These are phyloP conservation scores for Skeletonema menzelii DNA, from an alignment of 108 stramenopile genomes.

Conservation along the genomic window DNA sequence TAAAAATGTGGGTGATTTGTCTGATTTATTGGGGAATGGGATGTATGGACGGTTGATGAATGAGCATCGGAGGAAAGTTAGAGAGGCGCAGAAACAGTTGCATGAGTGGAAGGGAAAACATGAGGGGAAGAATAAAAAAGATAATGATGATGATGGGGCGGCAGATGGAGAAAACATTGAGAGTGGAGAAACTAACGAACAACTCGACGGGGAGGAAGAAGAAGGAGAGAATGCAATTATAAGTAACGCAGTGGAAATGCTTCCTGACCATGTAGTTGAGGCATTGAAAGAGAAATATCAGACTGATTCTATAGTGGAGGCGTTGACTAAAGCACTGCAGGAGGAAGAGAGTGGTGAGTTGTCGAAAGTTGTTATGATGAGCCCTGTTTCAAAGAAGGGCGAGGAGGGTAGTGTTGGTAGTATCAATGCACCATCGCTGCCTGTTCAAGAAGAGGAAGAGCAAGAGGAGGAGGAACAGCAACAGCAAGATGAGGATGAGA, in stretches of 20 bases:
- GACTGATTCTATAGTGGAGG: conserved; percentile 27
- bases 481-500: not conserved
- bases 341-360: conserved; percentile 18
- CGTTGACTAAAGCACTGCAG: conserved; percentile 28
- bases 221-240: conserved; percentile 7
- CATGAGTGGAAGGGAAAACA: not conserved
- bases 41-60: conserved; percentile 20
- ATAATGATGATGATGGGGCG: not conserved
- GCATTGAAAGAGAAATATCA: conserved; percentile 41
- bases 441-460: conserved; percentile 4
- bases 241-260: conserved; percentile 29
- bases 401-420: not conserved
- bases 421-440: not conserved
- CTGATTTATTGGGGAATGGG: conserved; percentile 6
- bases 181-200: conserved; percentile 1
- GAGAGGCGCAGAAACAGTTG: conserved; percentile 9
- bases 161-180: not conserved
- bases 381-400: conserved; percentile 1
- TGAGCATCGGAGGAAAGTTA: conserved; percentile 17
- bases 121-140: not conserved
- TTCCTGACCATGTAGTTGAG: conserved; percentile 31
- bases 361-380: conserved; percentile 6
- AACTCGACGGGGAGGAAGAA: conserved; percentile 5
- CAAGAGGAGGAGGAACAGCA: not conserved
- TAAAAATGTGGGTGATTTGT: conserved; percentile 6